Evolutionary conservation across 768 basidiomycete genomes (phyloP).

Genomic region (Podaxis carcinomalis): DNA sequence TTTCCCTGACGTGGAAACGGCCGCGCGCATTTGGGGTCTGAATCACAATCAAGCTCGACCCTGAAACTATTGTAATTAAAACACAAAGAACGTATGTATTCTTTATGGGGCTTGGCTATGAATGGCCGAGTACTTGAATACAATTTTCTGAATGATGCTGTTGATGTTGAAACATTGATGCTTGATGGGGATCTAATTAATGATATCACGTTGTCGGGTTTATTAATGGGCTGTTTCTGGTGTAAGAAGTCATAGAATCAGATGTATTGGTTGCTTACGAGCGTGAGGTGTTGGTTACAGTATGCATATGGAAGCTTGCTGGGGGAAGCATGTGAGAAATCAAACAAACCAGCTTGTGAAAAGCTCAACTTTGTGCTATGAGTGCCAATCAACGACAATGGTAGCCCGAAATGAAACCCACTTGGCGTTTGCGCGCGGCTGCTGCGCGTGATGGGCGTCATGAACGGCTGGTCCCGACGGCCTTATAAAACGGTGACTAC

Average conservation of each 20-base stretch:
- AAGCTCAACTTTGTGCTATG: background rate
- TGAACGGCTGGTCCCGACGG: background rate
- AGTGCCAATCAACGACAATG: no score
- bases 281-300: background rate
- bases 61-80: constrained; percentile 3
- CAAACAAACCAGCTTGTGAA: background rate
- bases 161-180: constrained; percentile 3
- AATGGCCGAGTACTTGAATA: background rate
- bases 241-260: background rate
- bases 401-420: no score
- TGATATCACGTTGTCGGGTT: background rate
- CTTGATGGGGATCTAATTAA: background rate
- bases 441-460: background rate
- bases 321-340: background rate
- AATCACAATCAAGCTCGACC: constrained; percentile 6
- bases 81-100: constrained; percentile 3
- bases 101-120: background rate
- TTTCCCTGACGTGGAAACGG: constrained; percentile 3
- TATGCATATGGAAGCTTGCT: background rate
- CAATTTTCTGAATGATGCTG: constrained; percentile 5
- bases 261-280: background rate
- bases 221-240: background rate
- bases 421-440: background rate
- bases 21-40: background rate
- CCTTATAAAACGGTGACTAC: background rate